phyloP scores from a whole-genome alignment of 2,329 filamentous ascomycete genomes.

The Alternaria sp. region DNA sequence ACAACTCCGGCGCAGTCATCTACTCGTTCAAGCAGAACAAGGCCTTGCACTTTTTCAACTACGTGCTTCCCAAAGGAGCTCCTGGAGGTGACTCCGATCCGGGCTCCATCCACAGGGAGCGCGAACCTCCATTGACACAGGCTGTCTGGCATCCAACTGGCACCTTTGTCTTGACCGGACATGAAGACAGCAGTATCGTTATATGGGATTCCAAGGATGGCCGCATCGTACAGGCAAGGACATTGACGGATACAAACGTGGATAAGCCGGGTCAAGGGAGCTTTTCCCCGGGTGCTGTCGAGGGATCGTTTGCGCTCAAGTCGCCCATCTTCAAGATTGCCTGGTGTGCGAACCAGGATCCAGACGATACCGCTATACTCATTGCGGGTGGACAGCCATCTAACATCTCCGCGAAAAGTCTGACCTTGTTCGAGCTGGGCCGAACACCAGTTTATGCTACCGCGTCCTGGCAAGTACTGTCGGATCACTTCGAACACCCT shows the following conservation, averaged over 20 bases:
- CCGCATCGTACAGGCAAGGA: slow-evolving; percentile 82
- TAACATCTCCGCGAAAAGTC: slow-evolving; percentile 73
- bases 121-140: slow-evolving; percentile 79
- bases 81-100: slow-evolving; percentile 79
- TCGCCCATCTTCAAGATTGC: slow-evolving; percentile 80
- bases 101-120: slow-evolving; percentile 65
- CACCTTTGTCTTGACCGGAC: slow-evolving; percentile 83
- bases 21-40: slow-evolving; percentile 95
- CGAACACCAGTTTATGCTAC: slow-evolving; percentile 89
- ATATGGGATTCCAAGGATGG: slow-evolving; percentile 95
- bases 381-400: slow-evolving; percentile 81
- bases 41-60: slow-evolving; percentile 80
- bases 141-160: slow-evolving; percentile 95
- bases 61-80: slow-evolving; percentile 80
- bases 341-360: slow-evolving; percentile 95
- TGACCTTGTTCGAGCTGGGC: slow-evolving; percentile 91
- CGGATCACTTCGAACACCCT: slow-evolving; percentile 78
- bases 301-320: slow-evolving; percentile 66
- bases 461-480: slow-evolving; percentile 84
- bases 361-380: slow-evolving; percentile 89
- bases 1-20: slow-evolving; percentile 83
- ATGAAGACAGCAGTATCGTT: slow-evolving; percentile 90
- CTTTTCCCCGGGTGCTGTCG: slow-evolving; percentile 54
- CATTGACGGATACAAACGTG: slow-evolving; percentile 75
- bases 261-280: slow-evolving; percentile 67